These are phyloP conservation scores for Penicillium samsonianum DNA, from an alignment of 495 filamentous ascomycete species.

Conservation along the genomic window DNA sequence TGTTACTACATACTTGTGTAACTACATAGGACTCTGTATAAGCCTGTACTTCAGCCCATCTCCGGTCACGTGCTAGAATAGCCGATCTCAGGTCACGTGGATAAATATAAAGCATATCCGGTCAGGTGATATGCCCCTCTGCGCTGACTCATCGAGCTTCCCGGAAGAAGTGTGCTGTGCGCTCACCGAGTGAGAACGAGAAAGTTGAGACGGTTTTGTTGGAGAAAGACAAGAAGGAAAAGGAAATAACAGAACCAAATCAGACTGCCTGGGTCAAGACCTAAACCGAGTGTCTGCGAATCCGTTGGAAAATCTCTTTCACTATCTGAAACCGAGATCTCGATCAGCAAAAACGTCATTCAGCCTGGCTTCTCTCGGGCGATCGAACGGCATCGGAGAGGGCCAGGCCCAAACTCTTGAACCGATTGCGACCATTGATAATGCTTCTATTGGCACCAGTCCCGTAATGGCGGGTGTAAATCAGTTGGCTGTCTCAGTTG, in stretches of 20 bases:
- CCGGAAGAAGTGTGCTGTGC: slow-evolving; percentile 7
- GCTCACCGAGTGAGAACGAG: slow-evolving; percentile 10
- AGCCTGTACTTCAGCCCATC: not conserved
- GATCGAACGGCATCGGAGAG: slow-evolving; percentile 42
- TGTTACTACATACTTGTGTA: not conserved
- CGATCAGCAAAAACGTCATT: slow-evolving; percentile 24
- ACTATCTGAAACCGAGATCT: slow-evolving; percentile 7
- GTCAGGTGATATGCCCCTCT: slow-evolving; percentile 8
- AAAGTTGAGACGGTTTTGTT: slow-evolving; percentile 6
- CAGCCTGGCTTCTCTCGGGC: slow-evolving; percentile 47
- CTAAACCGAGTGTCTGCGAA: not conserved
- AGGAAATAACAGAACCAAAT: not conserved
- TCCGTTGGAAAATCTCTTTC: slow-evolving; percentile 2
- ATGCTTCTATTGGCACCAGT: slow-evolving; percentile 43
- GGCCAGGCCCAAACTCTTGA: slow-evolving; percentile 34
- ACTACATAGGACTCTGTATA: not conserved
- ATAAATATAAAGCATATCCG: not conserved
- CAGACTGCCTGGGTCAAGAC: not conserved
- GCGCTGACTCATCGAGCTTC: slow-evolving; percentile 5
- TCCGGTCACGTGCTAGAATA: not conserved
- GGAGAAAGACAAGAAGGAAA: slow-evolving; percentile 8
- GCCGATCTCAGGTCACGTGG: not conserved
- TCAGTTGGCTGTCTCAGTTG: slow-evolving; percentile 38
- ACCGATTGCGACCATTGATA: slow-evolving; percentile 31
- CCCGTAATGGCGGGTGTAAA: slow-evolving; percentile 49